Evolutionary conservation across 306 rosid species (phyloP).

Genomic region (Crataegus laevigata): DNA sequence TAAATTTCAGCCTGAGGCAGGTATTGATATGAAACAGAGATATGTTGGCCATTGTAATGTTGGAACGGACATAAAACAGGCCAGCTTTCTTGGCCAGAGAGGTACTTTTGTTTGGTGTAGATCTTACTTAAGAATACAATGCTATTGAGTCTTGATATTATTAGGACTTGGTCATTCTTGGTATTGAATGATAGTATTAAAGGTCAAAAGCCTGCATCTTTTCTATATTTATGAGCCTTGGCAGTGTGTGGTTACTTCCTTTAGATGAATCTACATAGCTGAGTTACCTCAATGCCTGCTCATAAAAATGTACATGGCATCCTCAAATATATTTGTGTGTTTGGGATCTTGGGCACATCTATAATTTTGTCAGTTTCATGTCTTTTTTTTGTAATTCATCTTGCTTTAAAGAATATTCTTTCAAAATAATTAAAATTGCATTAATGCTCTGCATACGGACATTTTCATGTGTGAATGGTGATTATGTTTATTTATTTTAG

Average conservation of each 20-base stretch:
- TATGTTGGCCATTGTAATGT: slow-evolving; percentile 86
- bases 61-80: slow-evolving; percentile 98
- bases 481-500: background rate
- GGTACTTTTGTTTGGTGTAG: slow-evolving; percentile 36
- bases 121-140: background rate
- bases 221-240: background rate
- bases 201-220: background rate
- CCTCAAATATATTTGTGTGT: background rate
- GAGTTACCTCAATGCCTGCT: background rate
- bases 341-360: background rate
- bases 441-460: background rate
- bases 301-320: background rate
- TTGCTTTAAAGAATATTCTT: background rate
- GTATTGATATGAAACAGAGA: slow-evolving; percentile 89
- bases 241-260: background rate
- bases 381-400: background rate
- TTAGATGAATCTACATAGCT: background rate
- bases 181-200: background rate
- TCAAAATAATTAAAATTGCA: background rate
- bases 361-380: background rate
- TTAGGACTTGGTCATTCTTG: background rate
- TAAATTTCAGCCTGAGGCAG: slow-evolving; percentile 71
- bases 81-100: slow-evolving; percentile 92
- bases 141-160: background rate
- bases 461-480: background rate